Conservation (phyloP, 169 alveolate species). For the Ichthyophthirius multifiliis region DNA sequence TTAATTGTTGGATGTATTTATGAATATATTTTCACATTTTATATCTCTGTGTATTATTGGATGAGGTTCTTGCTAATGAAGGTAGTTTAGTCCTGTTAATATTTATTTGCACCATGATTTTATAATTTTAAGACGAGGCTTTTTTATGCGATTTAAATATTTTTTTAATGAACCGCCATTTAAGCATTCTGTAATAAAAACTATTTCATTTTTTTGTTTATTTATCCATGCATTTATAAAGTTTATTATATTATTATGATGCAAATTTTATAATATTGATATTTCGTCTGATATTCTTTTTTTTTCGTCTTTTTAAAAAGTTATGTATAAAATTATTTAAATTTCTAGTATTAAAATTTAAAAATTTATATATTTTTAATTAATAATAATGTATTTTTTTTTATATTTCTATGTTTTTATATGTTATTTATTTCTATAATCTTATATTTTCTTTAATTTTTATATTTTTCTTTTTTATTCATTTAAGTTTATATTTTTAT, state of each 20-base stretch:
- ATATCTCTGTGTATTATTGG: conserved; percentile 92
- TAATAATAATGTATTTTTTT: too few species aligned
- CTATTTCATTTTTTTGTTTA: conserved; percentile 76
- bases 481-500: too few species aligned
- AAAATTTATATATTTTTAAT: too few species aligned
- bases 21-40: conserved; percentile 91
- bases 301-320: conserved; percentile 46
- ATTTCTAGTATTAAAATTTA: too few species aligned
- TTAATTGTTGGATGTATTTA: conserved; percentile 85
- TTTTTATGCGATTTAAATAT: conserved; percentile 66
- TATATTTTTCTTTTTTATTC: too few species aligned
- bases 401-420: too few species aligned
- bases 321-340: too few species aligned
- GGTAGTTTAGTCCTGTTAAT: conserved; percentile 83
- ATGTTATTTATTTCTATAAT: too few species aligned
- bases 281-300: conserved; percentile 79
- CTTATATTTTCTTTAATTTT: too few species aligned
- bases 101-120: conserved; percentile 87
- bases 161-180: conserved; percentile 88
- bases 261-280: conserved; percentile 69
- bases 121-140: conserved; percentile 83
- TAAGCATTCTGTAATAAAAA: conserved; percentile 89
- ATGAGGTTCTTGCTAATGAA: conserved; percentile 82
- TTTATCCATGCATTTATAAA: conserved; percentile 88
- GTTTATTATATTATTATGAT: conserved; percentile 83